Base-by-base conservation (phyloP, 2,329 filamentous ascomycete species). In the Fusarium anthophilum region DNA sequence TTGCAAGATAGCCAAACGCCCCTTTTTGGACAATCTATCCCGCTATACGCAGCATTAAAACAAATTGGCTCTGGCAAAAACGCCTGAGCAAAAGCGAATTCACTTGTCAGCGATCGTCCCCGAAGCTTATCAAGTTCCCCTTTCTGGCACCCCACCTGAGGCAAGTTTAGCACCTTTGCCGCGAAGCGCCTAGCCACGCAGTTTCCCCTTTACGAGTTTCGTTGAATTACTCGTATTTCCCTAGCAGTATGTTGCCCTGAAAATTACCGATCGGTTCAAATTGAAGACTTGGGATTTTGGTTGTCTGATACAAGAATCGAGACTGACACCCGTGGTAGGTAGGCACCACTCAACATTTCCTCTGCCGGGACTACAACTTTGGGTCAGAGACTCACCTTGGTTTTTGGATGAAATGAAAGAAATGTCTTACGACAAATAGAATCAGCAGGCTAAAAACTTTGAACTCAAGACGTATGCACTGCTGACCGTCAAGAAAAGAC, bases 1-100 rank as follows among this genome's bases (percentile, higher is more conserved):
- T 66, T 66, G 57, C 47, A 68, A 68, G 43, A 67, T 41, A 58
- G 62, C 47, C 41, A 61, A 30, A 22, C 43, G 35, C 51, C 63
- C 56, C 57, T 77, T 79, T 79, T 79, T 77, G 78, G 77, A 77
- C 70, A 66, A 64, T 71, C 68, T 69, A 76, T 79, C 60, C 63
- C 59, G 67, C 70, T 77, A 78, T 51, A 73, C 77, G 63, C 70
- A 78, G 76, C 65, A 76, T 78, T 78, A 78, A 71, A 67, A 62
- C 72, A 76, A 74, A 63, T 67, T 68, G 70, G 67, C 68, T 70
- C 76, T 63, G 74, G 41, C 43, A 70, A 59, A 55, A n/a, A 60
- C 51, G 68, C 66, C 71, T 55, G 56, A 62, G 54, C 15, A 54
- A 63, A 70, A 70, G 72, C 59, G 62, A 47, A 53, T 67, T 53